Percentiles rank a stretch among this genome's conserved stretches.
Conservation (phyloP, 2,329 filamentous ascomycete species). For the Diaporthe vexans region DNA sequence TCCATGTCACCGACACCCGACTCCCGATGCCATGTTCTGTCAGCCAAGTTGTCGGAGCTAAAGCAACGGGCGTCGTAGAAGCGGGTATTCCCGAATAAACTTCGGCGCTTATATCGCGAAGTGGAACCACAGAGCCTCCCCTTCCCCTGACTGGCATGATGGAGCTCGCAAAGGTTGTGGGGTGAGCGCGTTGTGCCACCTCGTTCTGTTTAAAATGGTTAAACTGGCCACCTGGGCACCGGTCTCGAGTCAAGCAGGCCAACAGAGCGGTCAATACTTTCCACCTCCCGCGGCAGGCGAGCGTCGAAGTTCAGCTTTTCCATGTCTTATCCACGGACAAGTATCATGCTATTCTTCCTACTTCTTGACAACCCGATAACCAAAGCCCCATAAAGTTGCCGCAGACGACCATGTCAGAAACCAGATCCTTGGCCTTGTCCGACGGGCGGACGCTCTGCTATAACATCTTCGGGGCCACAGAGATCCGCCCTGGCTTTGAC, state of each 20-base stretch:
- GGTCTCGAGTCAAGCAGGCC: background rate
- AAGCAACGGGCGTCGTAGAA: background rate
- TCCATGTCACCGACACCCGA: background rate
- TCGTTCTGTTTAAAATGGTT: background rate
- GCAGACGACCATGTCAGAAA: background rate
- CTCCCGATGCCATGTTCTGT: background rate
- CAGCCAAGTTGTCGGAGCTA: background rate
- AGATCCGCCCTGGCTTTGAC: slow-evolving; percentile 37
- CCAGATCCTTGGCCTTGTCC: slow-evolving; percentile 41
- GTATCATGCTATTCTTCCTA: background rate
- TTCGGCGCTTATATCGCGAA: background rate
- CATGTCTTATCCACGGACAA: background rate
- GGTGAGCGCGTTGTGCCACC: too few species aligned
- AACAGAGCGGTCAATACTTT: background rate
- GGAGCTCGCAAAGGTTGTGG: too few species aligned
- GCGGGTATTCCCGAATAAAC: background rate
- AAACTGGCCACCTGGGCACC: too few species aligned
- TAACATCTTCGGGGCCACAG: slow-evolving; percentile 45
- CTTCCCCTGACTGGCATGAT: background rate
- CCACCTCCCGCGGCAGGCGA: background rate
- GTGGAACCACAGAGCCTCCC: background rate
- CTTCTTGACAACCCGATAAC: background rate
- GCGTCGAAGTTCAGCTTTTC: background rate
- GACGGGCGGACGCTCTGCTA: slow-evolving; percentile 50
- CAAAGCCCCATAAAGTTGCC: background rate